A percentile compares a stretch with the other conserved stretches of the same genome.
These are phyloP conservation scores for Hymenoscyphus scutula DNA, from an alignment of 2,329 filamentous ascomycete species.

Conservation along the genomic window DNA sequence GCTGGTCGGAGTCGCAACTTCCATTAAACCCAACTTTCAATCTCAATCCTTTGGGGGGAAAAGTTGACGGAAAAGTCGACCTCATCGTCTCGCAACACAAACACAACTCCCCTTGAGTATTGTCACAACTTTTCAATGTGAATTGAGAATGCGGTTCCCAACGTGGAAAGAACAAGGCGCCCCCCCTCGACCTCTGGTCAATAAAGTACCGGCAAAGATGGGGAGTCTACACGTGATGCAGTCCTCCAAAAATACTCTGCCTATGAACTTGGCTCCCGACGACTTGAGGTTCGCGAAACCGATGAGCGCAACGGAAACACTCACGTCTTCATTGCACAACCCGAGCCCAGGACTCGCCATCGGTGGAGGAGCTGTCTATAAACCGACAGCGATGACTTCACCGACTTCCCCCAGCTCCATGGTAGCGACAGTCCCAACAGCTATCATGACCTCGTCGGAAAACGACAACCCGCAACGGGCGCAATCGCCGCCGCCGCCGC, in stretches of 20 bases:
- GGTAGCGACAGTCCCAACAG: background rate
- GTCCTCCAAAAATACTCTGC: background rate
- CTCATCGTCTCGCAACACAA: background rate
- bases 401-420: slow-evolving; percentile 3
- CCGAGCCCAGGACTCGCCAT: slow-evolving; percentile 2
- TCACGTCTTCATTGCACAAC: slow-evolving; percentile 1
- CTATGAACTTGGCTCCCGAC: slow-evolving; percentile 4
- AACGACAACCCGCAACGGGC: slow-evolving; percentile 1
- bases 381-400: slow-evolving; percentile 3
- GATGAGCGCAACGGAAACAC: background rate
- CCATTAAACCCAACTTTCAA: background rate
- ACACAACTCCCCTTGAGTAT: background rate
- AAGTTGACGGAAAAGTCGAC: no score
- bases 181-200: background rate
- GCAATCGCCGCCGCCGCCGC: background rate
- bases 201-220: background rate
- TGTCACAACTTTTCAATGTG: background rate
- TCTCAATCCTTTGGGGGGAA: background rate
- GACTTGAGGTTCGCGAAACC: slow-evolving; percentile 3
- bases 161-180: background rate
- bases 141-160: background rate
- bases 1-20: background rate
- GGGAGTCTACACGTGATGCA: slow-evolving; percentile 1
- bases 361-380: slow-evolving; percentile 3
- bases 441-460: slow-evolving; percentile 2